A percentile compares a stretch with the other conserved stretches of the same genome.
These are phyloP conservation scores for Dactylellina drechsleri DNA, from an alignment of 2,329 filamentous ascomycete species.

Conservation along the genomic window DNA sequence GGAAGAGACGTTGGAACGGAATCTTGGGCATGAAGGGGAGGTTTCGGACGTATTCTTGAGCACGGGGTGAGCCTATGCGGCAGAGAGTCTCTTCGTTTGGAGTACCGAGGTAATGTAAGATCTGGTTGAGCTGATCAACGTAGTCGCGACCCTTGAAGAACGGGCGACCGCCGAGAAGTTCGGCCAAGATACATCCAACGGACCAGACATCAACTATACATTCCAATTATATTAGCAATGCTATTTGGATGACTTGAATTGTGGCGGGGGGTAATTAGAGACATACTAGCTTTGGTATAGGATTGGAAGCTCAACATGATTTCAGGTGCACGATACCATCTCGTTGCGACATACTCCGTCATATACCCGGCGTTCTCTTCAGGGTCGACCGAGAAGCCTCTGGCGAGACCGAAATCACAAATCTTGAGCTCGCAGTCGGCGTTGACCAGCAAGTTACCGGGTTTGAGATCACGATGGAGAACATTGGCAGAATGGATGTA, in stretches of 20 bases:
- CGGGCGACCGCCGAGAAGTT: slow-evolving; percentile 91
- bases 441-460: slow-evolving; percentile 95
- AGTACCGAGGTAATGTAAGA: slow-evolving; percentile 95
- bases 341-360: slow-evolving; percentile 98
- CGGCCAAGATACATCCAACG: slow-evolving; percentile 95
- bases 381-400: slow-evolving; percentile 95
- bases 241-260: background rate
- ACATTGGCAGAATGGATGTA: slow-evolving; percentile 99
- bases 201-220: slow-evolving; percentile 94
- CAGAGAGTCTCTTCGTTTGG: slow-evolving; percentile 93
- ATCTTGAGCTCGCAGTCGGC: slow-evolving; percentile 99
- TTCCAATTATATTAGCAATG: slow-evolving; percentile 2
- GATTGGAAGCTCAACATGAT: slow-evolving; percentile 99
- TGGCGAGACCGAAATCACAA: slow-evolving; percentile 94
- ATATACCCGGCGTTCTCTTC: slow-evolving; percentile 99
- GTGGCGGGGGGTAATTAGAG: slow-evolving; percentile 4
- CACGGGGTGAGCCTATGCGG: slow-evolving; percentile 92
- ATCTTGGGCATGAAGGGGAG: slow-evolving; percentile 94
- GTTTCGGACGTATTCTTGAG: slow-evolving; percentile 98
- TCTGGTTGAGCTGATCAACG: slow-evolving; percentile 99
- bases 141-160: slow-evolving; percentile 99
- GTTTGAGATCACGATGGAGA: slow-evolving; percentile 94
- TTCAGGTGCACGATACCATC: slow-evolving; percentile 98
- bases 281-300: slow-evolving; percentile 99
- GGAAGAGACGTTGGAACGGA: slow-evolving; percentile 86